A percentile compares a stretch with the other conserved stretches of the same genome.
phyloP scores from a whole-genome alignment of 1,139 yeast species.

The Zhuliangozyma blackwelliae region DNA sequence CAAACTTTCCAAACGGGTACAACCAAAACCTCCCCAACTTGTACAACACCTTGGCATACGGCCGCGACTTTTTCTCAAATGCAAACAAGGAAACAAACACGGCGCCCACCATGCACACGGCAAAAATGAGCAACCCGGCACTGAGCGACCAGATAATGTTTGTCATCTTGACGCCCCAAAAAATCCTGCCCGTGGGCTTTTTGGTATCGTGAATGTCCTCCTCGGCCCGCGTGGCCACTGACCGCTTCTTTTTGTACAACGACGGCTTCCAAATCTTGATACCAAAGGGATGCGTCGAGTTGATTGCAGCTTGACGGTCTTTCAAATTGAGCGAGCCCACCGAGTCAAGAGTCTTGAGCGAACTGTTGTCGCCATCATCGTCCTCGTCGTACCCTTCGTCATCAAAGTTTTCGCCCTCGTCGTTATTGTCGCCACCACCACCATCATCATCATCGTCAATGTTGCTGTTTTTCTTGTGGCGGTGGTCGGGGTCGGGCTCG shows the following conservation, averaged over 20 bases:
- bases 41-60: constrained; percentile 59
- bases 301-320: constrained; percentile 94
- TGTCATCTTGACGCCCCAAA: constrained; percentile 64
- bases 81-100: constrained; percentile 47
- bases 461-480: no score
- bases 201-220: constrained; percentile 85
- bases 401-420: constrained; percentile 3
- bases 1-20: constrained; percentile 88
- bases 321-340: constrained; percentile 82
- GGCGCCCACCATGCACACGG: constrained; percentile 48
- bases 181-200: constrained; percentile 44
- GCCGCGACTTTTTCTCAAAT: constrained; percentile 30
- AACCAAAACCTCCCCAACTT: constrained; percentile 67
- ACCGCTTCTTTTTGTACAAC: constrained; percentile 82
- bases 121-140: constrained; percentile 60
- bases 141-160: constrained; percentile 73
- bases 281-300: constrained; percentile 96
- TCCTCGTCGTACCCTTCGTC: constrained; percentile 11
- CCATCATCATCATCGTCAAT: constrained; percentile 7
- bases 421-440: background rate
- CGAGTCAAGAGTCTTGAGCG: constrained; percentile 27
- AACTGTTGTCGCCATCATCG: constrained; percentile 22
- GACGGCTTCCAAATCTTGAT: constrained; percentile 99
- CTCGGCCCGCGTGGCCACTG: constrained; percentile 88
- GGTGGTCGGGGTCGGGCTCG: constrained; percentile 6